Base-by-base conservation (phyloP, 2,329 filamentous ascomycete genomes). In the Penicillium rolfsii region DNA sequence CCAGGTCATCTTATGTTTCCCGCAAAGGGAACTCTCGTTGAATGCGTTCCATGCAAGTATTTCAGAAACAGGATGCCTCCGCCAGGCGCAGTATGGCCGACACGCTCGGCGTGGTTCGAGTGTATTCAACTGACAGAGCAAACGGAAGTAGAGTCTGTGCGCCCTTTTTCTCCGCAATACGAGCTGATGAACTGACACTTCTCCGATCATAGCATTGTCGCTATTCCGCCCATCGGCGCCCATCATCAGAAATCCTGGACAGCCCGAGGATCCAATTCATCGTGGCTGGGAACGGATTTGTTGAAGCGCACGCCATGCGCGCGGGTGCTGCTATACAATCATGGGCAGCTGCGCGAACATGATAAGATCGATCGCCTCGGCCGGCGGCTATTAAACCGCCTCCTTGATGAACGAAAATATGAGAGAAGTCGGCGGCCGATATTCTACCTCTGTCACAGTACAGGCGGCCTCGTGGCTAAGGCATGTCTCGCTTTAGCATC, bases 381-480 rank as follows among this genome's bases (percentile, higher is more conserved):
- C 5, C 56, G 67, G 14, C 67, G 64, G 5, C 36, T 75, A 1
- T 53, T 75, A 7, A 69, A 69, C 19, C 62, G 63, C 24, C 60
- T 75, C 1, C 65, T 67, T 2, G 49, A 64, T 19, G 62, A 70
- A 53, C 67, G 73, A 6, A 70, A 60, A 53, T 45, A 61, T 35
- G 60, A 66, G 7, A 61, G 28, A 14, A 26, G 33, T 14, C 66
- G 67, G 41, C 80, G 86, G 5, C 86, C 86, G 0, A 66, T 88
- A 2, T 80, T 88, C 61, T 87, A 88, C 67, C 78, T 88, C 12
- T 85, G 81, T 11, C 86, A 89, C 59, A 87, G 85, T 50, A 79
- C 88, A 5, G 86, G 86, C 1, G 86, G 86, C 0, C 69, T 88
- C 28, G 83, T 88, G 1, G 82, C 83, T 6, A 88, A 88, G 75